Evolutionary conservation across 148 eudicot genomes (phyloP).

Genomic region (Hydrangea macrophylla): DNA sequence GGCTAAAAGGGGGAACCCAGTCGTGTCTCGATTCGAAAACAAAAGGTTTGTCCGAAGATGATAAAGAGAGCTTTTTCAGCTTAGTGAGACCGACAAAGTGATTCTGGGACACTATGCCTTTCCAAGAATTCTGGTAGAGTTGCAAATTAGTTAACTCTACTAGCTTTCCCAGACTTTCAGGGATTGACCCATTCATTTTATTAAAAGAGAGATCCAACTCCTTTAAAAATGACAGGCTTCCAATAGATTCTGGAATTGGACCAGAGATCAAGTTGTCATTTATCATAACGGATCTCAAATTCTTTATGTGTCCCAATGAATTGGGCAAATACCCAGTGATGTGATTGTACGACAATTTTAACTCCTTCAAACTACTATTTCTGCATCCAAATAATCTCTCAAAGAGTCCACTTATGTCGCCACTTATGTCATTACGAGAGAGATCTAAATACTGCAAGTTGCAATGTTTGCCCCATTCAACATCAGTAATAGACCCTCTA

Average conservation of each 20-base stretch:
- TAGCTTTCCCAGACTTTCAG: slow-evolving; percentile 11
- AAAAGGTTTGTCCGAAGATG: slow-evolving; percentile 1
- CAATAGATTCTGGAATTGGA: neutral
- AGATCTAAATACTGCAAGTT: slow-evolving; percentile 5
- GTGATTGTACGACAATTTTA: neutral
- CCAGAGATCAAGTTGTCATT: slow-evolving; percentile 8
- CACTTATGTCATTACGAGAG: neutral
- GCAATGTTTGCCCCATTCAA: neutral
- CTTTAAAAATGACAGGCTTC: slow-evolving; percentile 7
- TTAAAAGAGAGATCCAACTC: slow-evolving; percentile 5
- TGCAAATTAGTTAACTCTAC: neutral
- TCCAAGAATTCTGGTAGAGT: slow-evolving; percentile 4
- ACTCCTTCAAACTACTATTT: slow-evolving; percentile 5
- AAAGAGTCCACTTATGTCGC: slow-evolving; percentile 2
- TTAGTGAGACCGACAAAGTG: slow-evolving; percentile 1
- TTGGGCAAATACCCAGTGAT: slow-evolving; percentile 5
- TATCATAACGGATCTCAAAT: slow-evolving; percentile 1
- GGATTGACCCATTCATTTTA: slow-evolving; percentile 17
- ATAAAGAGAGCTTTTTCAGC: slow-evolving; percentile 2
- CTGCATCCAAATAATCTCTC: neutral
- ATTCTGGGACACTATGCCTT: neutral
- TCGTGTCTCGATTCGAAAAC: neutral
- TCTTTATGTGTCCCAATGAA: slow-evolving; percentile 9
- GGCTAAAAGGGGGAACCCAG: slow-evolving; percentile 13
- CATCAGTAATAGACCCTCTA: neutral